Evolutionary conservation across 345 rosid genomes (phyloP).

Genomic region (Trapa incisa): DNA sequence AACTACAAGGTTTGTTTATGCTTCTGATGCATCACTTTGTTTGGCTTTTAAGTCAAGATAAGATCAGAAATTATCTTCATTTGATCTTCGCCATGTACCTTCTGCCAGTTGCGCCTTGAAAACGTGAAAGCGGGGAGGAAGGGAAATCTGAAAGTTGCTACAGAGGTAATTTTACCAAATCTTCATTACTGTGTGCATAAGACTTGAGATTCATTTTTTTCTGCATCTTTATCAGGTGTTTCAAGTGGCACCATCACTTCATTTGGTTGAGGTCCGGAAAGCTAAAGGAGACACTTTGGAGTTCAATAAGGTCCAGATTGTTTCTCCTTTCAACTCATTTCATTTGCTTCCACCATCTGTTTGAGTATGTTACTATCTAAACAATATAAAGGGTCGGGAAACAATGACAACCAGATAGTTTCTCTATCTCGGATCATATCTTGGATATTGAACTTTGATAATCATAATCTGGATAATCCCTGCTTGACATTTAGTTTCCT

Average conservation of each 20-base stretch:
- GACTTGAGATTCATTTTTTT: neutral
- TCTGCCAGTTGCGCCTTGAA: slow-evolving; percentile 13
- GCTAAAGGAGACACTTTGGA: slow-evolving; percentile 20
- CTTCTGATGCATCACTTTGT: neutral
- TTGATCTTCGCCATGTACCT: neutral
- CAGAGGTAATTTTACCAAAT: slow-evolving; percentile 11
- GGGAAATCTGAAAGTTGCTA: slow-evolving; percentile 15
- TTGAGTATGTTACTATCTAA: no score
- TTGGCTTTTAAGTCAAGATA: neutral
- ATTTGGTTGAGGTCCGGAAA: slow-evolving; percentile 17
- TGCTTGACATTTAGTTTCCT: neutral
- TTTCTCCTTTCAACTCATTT: neutral
- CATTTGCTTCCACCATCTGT: neutral
- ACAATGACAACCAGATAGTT: no score
- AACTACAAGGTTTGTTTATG: slow-evolving; percentile 13
- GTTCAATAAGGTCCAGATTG: slow-evolving; percentile 13
- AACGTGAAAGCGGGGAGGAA: slow-evolving; percentile 19
- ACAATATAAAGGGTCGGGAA: no score
- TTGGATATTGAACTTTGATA: no score
- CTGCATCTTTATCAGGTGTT: slow-evolving; percentile 9
- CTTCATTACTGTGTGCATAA: neutral
- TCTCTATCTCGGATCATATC: no score
- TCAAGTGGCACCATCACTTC: slow-evolving; percentile 16
- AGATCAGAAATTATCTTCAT: neutral
- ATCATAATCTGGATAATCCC: no score